Evolutionary conservation across 1,284 basidiomycete genomes (phyloP), one percentile per base, ranked within the genome.

Genomic region (Rhodotorula sp.): DNA sequence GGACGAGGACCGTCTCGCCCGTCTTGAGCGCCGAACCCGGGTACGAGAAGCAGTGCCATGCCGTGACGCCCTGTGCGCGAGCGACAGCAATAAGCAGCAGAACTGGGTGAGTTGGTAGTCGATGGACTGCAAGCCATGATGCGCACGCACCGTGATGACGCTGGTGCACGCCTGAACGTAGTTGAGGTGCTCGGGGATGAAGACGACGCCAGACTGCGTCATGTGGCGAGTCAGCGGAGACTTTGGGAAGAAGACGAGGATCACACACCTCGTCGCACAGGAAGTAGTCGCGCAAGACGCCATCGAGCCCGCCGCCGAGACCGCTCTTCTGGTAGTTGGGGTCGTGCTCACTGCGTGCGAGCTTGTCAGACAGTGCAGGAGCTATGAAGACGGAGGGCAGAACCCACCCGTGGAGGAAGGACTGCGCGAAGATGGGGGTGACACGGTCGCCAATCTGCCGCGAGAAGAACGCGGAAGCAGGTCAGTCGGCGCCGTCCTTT

Each of bases 1-100:
- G 77, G 21, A 81, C 81, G 21, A 84, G 76, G 12, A 83, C 82
- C 0, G 82, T 83, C 71, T 83, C 77, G 16, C 83, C 83, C 0
- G 82, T 75, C 65, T 79, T 76, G 48, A 84, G 67, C 4, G n/a
- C 74, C 44, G 66, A 66, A 42, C 81, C 80, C 50, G 80, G 74
- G 49, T 83, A 80, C 2, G 80, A 81, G 74, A 79, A 83, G 19
- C 80, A 80, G 46, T 81, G 81, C 81, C 82, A 84, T 17, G 83
- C 81, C 3, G 83, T 84, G 41, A 73, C 54, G 10, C 64, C 67
- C 58, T 68, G 61, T 8, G 8, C n/a, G n/a, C 1, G 1, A 5
- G 5, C 2, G 34, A 34, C 34, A 34, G 34, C 34, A 5, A 34
- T 2, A 5, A 2, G 34, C 3, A 34, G 34, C 34, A 34, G 23